Base-by-base conservation (phyloP, 345 rosid genomes). In the Populus euphratica region DNA sequence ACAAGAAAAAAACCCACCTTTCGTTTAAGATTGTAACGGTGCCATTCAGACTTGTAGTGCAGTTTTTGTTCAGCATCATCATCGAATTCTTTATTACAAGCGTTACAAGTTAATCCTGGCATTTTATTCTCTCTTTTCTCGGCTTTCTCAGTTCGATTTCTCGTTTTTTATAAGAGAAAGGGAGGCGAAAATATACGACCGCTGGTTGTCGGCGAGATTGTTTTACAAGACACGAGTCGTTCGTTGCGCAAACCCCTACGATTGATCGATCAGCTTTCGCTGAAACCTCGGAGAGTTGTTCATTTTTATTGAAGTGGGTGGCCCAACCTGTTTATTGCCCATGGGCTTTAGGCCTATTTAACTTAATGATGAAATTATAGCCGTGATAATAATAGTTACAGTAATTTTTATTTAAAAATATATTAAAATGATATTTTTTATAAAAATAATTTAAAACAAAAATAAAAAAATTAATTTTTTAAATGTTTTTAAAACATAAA, bases 31-130 rank as follows among this genome's bases (percentile, higher is more conserved):
- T 92, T 93, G 88, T 96, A 96, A 78, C 98, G 95, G 84, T 96
- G 98, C 98, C 99, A 93, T 78, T 93, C 99, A 82, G 98, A 92
- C 83, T 86, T 96, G 91, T 90, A 92, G 84, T 93, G 99, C 76
- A 89, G 86, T 80, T 86, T 93, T 73, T 90, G 97, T 36, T 93
- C 96, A 7, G 86, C 82, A 73, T 92, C 97, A 80, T 90, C 90
- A 1, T 76, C 27, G 86, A 96, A 93, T 82, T 92, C 97, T 79
- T 81, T 89, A 89, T 93, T 96, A 78, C 98, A 96, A 0, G 97
- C 83, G 92, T 92, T 96, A 86, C 99, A 96, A n/a, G 95, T 91
- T 69, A 92, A 80, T 17, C 93, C 96, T 14, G 90, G 79, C 99
- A 96, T 92, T 73, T 76, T 43, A 47, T 16, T 0, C 35, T 61